These are phyloP conservation scores for Dovyalis caffra DNA, from an alignment of 345 rosid genomes.

Conservation along the genomic window DNA sequence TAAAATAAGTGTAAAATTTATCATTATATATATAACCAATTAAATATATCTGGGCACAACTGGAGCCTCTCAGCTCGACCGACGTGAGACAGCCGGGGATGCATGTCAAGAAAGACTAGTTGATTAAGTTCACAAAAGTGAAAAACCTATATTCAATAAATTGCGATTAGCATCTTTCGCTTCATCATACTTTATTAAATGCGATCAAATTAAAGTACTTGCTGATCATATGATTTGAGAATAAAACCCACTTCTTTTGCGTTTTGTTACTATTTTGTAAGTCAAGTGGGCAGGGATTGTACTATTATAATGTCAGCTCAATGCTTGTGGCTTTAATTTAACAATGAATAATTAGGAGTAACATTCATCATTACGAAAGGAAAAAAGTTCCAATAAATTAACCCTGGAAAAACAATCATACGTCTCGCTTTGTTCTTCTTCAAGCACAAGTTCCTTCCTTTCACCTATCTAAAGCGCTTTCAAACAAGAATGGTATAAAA, in stretches of 20 bases:
- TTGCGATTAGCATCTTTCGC: not conserved
- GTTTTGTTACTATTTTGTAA: not conserved
- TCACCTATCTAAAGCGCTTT: not conserved
- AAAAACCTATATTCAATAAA: not conserved
- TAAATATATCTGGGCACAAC: not conserved
- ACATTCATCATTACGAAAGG: not conserved
- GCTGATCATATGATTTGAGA: conserved; percentile 20
- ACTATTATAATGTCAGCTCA: too few relatives aligned
- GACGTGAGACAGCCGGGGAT: too few relatives aligned
- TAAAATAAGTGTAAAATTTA: too few relatives aligned
- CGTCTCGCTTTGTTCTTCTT: conserved; percentile 17
- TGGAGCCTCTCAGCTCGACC: not conserved
- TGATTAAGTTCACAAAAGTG: not conserved
- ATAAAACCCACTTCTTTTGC: conserved; percentile 1
- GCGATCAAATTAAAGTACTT: not conserved
- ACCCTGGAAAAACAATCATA: conserved; percentile 15
- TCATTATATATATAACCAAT: too few relatives aligned
- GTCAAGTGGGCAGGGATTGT: too few relatives aligned
- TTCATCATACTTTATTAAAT: not conserved
- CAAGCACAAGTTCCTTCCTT: not conserved
- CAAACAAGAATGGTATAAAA: not conserved
- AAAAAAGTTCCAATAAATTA: not conserved
- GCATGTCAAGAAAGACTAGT: not conserved
- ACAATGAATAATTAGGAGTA: not conserved
- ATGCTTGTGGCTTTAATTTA: not conserved